Evolutionary conservation across 2,329 filamentous ascomycete species (phyloP).

Genomic region (Camillea tinctor): DNA sequence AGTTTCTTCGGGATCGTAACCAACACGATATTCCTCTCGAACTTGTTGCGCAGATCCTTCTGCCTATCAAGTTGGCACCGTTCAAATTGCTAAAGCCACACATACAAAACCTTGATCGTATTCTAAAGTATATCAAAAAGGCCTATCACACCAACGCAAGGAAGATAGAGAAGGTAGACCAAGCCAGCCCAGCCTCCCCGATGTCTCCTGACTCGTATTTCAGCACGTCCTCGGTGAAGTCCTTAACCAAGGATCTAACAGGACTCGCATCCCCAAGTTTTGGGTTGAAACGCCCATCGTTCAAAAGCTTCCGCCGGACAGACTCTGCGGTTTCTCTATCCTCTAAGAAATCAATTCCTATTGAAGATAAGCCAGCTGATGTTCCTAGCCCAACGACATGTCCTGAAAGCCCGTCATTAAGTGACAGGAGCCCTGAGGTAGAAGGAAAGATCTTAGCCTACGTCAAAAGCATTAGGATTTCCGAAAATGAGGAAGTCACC

Average conservation of each 20-base stretch:
- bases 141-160: conserved; percentile 6
- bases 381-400: no score
- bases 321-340: conserved; percentile 3
- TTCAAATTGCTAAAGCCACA: conserved; percentile 22
- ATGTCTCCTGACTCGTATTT: no score
- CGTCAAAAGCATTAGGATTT: no score
- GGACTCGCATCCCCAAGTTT: conserved; percentile 15
- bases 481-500: neutral
- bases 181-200: no score
- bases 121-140: conserved; percentile 24
- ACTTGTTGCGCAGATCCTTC: conserved; percentile 17
- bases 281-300: conserved; percentile 14
- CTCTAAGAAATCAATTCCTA: neutral
- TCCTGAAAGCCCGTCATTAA: no score
- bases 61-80: conserved; percentile 14
- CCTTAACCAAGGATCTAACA: conserved; percentile 8
- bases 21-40: no score
- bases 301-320: conserved; percentile 11
- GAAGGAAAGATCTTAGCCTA: no score
- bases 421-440: no score
- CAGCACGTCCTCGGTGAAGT: conserved; percentile 8
- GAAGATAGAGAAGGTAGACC: no score
- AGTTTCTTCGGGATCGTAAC: conserved; percentile 22
- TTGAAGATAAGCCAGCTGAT: no score
- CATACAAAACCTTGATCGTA: conserved; percentile 23